Conservation (phyloP, 371 early-diverging fungal species). For the Syncephalastrum contaminatum region DNA sequence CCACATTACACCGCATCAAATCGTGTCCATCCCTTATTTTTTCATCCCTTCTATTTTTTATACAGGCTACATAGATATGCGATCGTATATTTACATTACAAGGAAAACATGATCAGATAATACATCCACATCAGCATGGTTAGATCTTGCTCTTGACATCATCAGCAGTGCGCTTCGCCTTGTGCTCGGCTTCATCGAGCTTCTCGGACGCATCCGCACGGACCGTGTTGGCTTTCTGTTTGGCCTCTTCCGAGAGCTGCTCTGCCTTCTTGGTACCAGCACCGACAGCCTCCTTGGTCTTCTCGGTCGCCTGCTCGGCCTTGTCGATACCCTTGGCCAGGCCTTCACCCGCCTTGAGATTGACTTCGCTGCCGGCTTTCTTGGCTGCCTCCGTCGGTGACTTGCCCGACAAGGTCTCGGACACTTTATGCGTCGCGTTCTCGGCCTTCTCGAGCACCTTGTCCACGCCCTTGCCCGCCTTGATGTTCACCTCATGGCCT, state of each 20-base stretch:
- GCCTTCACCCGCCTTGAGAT: slow-evolving; percentile 1
- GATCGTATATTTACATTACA: too few relatives aligned
- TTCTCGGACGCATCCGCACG: background rate
- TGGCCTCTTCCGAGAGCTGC: slow-evolving; percentile 1
- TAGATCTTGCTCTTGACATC: background rate
- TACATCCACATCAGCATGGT: background rate
- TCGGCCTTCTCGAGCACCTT: slow-evolving; percentile 15
- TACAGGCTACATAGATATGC: too few relatives aligned
- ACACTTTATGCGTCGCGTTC: slow-evolving; percentile 6
- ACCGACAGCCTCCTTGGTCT: slow-evolving; percentile 15
- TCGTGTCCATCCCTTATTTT: too few relatives aligned
- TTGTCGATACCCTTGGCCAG: slow-evolving; percentile 3
- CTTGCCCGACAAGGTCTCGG: slow-evolving; percentile 4
- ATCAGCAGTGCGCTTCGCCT: background rate
- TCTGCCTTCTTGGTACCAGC: slow-evolving; percentile 12
- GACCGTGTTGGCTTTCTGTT: background rate
- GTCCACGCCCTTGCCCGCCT: slow-evolving; percentile 6
- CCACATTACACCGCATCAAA: too few relatives aligned
- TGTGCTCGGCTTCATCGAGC: background rate
- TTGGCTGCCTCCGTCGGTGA: slow-evolving; percentile 1
- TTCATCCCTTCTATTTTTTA: too few relatives aligned
- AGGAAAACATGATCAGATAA: too few relatives aligned
- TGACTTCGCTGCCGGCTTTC: background rate
- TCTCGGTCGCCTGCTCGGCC: slow-evolving; percentile 9
- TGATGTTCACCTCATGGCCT: slow-evolving; percentile 4